These are phyloP conservation scores for Pistacia integerrima DNA, from an alignment of 345 rosid species.

Conservation along the genomic window DNA sequence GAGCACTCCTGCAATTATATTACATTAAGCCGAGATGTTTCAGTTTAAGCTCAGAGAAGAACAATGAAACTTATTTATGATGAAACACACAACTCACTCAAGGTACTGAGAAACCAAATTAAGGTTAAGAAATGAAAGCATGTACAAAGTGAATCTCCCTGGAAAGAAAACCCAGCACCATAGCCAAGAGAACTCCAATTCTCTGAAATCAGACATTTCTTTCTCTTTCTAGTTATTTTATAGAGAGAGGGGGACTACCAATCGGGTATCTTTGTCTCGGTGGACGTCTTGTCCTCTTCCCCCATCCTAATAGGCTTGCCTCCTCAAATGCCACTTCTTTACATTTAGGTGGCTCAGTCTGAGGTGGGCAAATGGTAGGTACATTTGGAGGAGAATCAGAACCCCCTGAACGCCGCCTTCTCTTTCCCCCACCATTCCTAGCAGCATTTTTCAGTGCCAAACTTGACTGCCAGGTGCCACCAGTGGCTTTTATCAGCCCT, in stretches of 20 bases:
- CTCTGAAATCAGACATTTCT: not conserved
- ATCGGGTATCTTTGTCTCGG: conserved; percentile 58
- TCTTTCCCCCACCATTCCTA: conserved; percentile 39
- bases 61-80: conserved; percentile 20
- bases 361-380: conserved; percentile 12
- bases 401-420: conserved; percentile 40
- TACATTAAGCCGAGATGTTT: not conserved
- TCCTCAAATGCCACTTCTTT: conserved; percentile 45
- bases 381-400: conserved; percentile 17
- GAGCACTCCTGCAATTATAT: not conserved
- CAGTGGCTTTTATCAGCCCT: conserved; percentile 68
- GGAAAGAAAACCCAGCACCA: conserved; percentile 3
- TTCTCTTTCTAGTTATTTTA: conserved; percentile 10
- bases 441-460: conserved; percentile 44
- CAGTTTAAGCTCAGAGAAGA: not conserved
- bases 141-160: conserved; percentile 11
- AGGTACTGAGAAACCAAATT: conserved; percentile 4
- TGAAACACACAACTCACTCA: conserved; percentile 24
- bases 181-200: conserved; percentile 1
- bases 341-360: conserved; percentile 36
- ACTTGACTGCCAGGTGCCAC: conserved; percentile 57
- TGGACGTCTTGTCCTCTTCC: conserved; percentile 81
- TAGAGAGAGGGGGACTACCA: conserved; percentile 29
- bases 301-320: conserved; percentile 68
- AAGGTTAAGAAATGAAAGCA: conserved; percentile 5